A percentile compares a stretch with the other conserved stretches of the same genome.
These are phyloP conservation scores for Termitomyces sp. DNA, from an alignment of 768 basidiomycete species.

Conservation along the genomic window DNA sequence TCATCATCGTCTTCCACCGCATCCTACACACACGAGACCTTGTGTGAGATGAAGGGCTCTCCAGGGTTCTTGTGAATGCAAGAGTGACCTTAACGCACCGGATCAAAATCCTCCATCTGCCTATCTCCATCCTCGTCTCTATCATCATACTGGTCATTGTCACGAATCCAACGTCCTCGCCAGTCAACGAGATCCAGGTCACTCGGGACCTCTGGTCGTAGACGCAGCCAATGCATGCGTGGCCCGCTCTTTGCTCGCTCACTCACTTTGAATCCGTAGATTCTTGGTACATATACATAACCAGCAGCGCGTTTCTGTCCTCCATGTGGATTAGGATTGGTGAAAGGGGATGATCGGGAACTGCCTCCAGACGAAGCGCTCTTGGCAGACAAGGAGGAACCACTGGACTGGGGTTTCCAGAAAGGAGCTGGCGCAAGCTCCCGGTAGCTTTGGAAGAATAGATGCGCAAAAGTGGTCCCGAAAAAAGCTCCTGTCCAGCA, in stretches of 20 bases:
- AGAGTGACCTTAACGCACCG: conserved; percentile 42
- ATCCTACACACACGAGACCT: conserved; percentile 35
- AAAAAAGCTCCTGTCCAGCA: conserved; percentile 84
- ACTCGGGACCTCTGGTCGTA: conserved; percentile 75
- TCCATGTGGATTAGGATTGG: conserved; percentile 86
- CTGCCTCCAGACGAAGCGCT: conserved; percentile 47
- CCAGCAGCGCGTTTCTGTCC: conserved; percentile 88
- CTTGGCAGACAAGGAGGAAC: conserved; percentile 57
- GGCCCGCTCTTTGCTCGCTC: conserved; percentile 94
- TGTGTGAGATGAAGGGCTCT: conserved; percentile 5
- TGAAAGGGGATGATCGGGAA: conserved; percentile 56
- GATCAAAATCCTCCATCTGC: conserved; percentile 86
- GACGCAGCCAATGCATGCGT: conserved; percentile 93
- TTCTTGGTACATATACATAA: conserved; percentile 84
- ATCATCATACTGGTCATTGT: conserved; percentile 55
- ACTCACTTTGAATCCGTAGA: conserved; percentile 97
- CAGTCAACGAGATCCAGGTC: conserved; percentile 89
- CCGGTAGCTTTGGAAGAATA: conserved; percentile 97
- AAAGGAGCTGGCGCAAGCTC: conserved; percentile 94
- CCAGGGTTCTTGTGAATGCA: conserved; percentile 8
- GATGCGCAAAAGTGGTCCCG: conserved; percentile 96
- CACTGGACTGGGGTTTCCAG: conserved; percentile 65
- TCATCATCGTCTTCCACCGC: conserved; percentile 49
- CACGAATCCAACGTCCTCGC: conserved; percentile 84
- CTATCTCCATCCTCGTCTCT: conserved; percentile 72